Conservation (phyloP, 2,329 filamentous ascomycete genomes). For the Xylariaceae sp. region DNA sequence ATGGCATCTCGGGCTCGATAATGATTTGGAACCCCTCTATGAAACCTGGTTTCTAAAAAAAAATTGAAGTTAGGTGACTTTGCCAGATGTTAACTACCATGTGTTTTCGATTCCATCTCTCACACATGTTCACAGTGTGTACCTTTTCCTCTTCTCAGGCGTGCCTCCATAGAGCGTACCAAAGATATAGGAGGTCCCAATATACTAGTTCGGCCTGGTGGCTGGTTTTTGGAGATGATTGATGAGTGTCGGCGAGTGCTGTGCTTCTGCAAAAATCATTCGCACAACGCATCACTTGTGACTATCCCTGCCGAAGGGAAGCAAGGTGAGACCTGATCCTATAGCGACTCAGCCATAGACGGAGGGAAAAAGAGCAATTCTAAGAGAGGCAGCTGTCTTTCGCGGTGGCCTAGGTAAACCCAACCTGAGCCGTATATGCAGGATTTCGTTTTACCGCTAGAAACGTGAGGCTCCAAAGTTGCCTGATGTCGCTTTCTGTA, state of each 20-base stretch:
- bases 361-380: no score
- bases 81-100: neutral
- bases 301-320: no score
- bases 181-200: neutral
- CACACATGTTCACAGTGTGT: constrained; percentile 22
- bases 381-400: neutral
- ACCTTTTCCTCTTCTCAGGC: constrained; percentile 11
- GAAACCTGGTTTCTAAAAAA: constrained; percentile 18
- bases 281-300: no score
- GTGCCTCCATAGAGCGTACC: constrained; percentile 1
- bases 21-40: neutral
- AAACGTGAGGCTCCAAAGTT: constrained; percentile 66
- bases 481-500: constrained; percentile 59
- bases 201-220: neutral
- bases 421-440: constrained; percentile 5
- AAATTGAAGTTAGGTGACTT: neutral
- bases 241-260: no score
- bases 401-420: neutral
- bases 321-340: no score
- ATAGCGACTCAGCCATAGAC: no score
- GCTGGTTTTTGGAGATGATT: neutral
- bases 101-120: constrained; percentile 5
- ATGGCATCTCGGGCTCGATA: neutral
- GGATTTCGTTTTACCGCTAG: constrained; percentile 57
- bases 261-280: no score